A percentile compares a stretch with the other conserved stretches of the same genome.
These are phyloP conservation scores for Suhomyces faveliae DNA, from an alignment of 805 yeast genomes.

Conservation along the genomic window DNA sequence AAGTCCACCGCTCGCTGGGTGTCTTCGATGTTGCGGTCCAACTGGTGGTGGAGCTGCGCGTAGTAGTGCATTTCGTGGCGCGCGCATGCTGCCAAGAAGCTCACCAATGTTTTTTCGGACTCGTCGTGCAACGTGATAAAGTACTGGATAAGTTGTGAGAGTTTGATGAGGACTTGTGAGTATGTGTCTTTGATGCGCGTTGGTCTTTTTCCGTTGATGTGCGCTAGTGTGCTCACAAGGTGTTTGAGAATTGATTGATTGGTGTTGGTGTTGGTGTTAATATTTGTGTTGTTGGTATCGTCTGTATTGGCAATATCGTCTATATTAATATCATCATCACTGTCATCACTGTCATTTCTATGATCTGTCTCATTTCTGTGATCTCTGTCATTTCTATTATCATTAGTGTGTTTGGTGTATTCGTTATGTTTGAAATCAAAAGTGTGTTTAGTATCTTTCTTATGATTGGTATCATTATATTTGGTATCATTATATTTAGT, in stretches of 20 bases:
- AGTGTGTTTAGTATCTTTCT: no score
- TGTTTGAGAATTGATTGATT: conserved; percentile 2
- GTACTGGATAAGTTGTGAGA: conserved; percentile 17
- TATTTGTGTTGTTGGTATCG: background rate
- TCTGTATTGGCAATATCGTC: no score
- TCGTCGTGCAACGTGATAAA: conserved; percentile 15
- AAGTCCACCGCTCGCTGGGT: conserved; percentile 20
- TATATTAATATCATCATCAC: no score
- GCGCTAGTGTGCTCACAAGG: conserved; percentile 5
- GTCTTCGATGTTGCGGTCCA: conserved; percentile 18
- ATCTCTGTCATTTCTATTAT: no score
- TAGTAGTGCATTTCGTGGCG: conserved; percentile 17
- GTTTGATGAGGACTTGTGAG: conserved; percentile 12
- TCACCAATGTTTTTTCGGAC: conserved; percentile 17
- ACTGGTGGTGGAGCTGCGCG: conserved; percentile 14
- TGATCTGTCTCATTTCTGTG: no score
- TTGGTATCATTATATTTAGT: no score
- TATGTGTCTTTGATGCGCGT: conserved; percentile 18
- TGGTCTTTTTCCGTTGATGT: conserved; percentile 11
- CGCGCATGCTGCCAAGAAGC: conserved; percentile 20
- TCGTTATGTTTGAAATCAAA: no score
- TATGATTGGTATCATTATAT: no score
- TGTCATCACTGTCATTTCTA: no score
- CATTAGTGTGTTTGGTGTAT: no score
- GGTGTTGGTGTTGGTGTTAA: background rate